Conservation (phyloP, 768 basidiomycete genomes). For the Russula virescens region DNA sequence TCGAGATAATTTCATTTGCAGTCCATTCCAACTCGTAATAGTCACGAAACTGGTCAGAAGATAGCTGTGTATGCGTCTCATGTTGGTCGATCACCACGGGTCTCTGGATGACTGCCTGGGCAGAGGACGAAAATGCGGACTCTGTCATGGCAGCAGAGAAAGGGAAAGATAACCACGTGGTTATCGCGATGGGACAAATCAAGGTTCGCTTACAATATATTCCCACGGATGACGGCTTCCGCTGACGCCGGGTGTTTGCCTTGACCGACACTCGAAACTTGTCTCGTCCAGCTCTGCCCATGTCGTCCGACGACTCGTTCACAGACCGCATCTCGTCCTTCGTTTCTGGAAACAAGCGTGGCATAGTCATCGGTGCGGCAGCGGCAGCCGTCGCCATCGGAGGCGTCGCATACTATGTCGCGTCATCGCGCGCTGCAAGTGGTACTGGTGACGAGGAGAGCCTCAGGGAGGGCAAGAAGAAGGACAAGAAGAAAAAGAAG, state of each 20-base stretch:
- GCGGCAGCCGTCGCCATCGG: conserved; percentile 66
- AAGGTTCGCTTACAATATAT: conserved; percentile 1
- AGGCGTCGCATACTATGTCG: conserved; percentile 71
- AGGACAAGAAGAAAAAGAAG: conserved; percentile 48
- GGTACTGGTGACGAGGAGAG: conserved; percentile 24
- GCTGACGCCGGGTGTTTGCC: neutral
- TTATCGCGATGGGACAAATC: neutral
- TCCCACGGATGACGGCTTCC: neutral
- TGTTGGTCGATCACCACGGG: conserved; percentile 44
- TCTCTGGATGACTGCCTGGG: conserved; percentile 58
- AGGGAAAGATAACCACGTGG: conserved; percentile 10
- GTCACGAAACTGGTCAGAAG: conserved; percentile 44
- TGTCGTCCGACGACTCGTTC: conserved; percentile 35
- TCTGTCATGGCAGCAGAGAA: conserved; percentile 2
- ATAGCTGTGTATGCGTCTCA: conserved; percentile 30
- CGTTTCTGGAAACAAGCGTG: conserved; percentile 72
- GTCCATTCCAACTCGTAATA: conserved; percentile 77
- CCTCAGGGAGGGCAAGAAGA: conserved; percentile 37
- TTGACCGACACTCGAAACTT: neutral
- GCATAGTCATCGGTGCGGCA: conserved; percentile 65
- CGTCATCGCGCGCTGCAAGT: conserved; percentile 42
- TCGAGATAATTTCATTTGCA: conserved; percentile 49
- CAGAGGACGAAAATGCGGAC: conserved; percentile 47
- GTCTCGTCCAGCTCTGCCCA: conserved; percentile 16
- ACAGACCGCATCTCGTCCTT: conserved; percentile 63